These are phyloP conservation scores for Tilletia indica DNA, from an alignment of 1,284 basidiomycete genomes.

Conservation along the genomic window DNA sequence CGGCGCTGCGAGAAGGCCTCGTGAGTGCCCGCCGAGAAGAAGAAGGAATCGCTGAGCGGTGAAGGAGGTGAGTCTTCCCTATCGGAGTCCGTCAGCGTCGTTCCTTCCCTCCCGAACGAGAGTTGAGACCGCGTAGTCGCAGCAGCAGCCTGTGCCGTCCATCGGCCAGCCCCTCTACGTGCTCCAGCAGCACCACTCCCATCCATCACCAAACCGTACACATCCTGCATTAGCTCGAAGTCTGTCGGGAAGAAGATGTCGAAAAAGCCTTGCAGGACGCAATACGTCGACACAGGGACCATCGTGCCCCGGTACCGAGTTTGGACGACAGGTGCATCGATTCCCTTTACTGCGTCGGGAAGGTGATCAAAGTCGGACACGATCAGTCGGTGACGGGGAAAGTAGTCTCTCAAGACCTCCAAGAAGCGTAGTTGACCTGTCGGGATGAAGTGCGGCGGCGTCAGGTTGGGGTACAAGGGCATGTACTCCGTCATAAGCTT, in stretches of 20 bases:
- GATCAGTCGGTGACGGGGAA: slow-evolving; percentile 86
- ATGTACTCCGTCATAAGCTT: slow-evolving; percentile 32
- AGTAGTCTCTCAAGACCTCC: slow-evolving; percentile 74
- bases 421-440: slow-evolving; percentile 86
- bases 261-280: slow-evolving; percentile 93
- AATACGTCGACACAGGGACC: slow-evolving; percentile 77
- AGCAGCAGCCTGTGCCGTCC: neutral
- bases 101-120: neutral
- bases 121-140: neutral
- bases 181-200: neutral
- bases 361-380: slow-evolving; percentile 87
- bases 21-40: neutral
- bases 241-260: slow-evolving; percentile 99
- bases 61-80: neutral
- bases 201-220: slow-evolving; percentile 47
- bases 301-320: slow-evolving; percentile 80
- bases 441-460: slow-evolving; percentile 84
- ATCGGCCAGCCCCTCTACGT: neutral
- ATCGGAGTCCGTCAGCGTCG: neutral
- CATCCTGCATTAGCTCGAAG: slow-evolving; percentile 68
- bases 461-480: slow-evolving; percentile 82
- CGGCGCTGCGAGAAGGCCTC: slow-evolving; percentile 8
- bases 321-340: slow-evolving; percentile 92
- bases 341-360: slow-evolving; percentile 78
- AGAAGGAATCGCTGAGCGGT: slow-evolving; percentile 16